Evolutionary conservation across 2,329 filamentous ascomycete genomes (phyloP), one percentile per base, ranked within the genome.

Genomic region (Cladosporium sp.): DNA sequence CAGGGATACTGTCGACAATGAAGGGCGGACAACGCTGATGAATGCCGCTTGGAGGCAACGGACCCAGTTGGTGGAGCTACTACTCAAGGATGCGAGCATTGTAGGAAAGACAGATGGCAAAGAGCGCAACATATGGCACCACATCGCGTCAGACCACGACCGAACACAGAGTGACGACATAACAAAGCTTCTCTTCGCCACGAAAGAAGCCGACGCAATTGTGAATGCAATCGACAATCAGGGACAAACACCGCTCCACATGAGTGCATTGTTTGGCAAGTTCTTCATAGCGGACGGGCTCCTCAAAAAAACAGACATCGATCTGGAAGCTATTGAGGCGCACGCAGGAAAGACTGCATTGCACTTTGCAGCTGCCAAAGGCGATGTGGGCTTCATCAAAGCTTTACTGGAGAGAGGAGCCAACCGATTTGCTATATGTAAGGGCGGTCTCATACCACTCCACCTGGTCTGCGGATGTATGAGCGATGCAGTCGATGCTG

Each of bases 31-130:
- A 5, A 62, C 66, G 14, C 46, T 69, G 21, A 66, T 67, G 66
- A 78, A 75, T 1, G 79, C 79, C 2, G 78, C 78, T 8, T 80
- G 78, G 79, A 76, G 74, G 65, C 79, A 79, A 49, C 78, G 79
- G 59, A 72, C 72, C 61, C 71, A 78, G 62, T 68, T 80, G 1
- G 67, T 81, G 35, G 70, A 78, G 28, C 18, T 76, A n/a, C 65
- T 81, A 11, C 74, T 81, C 23, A 60, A 68, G 8, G 49, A 65
- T 18, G 61, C 65, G 10, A 66, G 62, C n/a, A 55, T 72, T 44
- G 49, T 66, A 31, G 59, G 58, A 44, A 53, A 49, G 40, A 62
- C 21, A 29, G 71, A 73, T 57, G 18, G 16, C 12, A 61, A 66
- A 37, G 37, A 46, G 10, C 57, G 71, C 21, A 72, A 69, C 40